Conservation (phyloP, 768 basidiomycete genomes). For the Neoboletus magnificus region DNA sequence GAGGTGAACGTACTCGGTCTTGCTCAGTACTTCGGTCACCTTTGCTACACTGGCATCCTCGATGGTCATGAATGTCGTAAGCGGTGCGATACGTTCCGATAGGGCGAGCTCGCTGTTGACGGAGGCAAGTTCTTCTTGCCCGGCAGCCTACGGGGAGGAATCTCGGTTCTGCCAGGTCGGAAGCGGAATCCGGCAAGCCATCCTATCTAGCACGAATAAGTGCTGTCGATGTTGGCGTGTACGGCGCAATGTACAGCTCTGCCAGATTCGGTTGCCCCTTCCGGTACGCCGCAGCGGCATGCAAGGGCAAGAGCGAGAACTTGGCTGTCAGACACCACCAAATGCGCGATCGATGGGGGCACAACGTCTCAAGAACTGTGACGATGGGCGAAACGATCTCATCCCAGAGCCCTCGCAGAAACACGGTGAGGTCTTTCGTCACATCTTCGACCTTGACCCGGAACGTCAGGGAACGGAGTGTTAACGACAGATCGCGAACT, state of each 20-base stretch:
- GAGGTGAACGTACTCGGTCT: conserved; percentile 20
- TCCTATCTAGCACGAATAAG: not conserved
- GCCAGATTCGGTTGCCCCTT: not conserved
- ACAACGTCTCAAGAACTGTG: not conserved
- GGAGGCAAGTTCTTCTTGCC: not conserved
- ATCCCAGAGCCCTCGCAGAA: not conserved
- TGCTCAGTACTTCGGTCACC: not conserved
- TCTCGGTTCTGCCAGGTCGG: not conserved
- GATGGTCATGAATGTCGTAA: not conserved
- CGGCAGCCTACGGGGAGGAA: not conserved
- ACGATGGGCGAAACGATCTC: not conserved
- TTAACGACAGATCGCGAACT: not conserved
- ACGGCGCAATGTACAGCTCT: not conserved
- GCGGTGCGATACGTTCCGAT: not conserved
- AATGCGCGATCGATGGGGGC: not conserved
- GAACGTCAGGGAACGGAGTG: not conserved
- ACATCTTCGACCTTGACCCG: not conserved
- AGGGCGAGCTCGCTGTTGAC: not conserved
- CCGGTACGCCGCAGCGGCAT: not conserved
- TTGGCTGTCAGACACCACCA: not conserved
- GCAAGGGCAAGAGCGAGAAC: not conserved
- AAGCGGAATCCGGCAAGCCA: not conserved
- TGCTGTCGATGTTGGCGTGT: not conserved
- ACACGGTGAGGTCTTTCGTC: not conserved
- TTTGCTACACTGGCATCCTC: not conserved